Base-by-base conservation (phyloP, 352 stramenopile species). In the Pythium insidiosum region DNA sequence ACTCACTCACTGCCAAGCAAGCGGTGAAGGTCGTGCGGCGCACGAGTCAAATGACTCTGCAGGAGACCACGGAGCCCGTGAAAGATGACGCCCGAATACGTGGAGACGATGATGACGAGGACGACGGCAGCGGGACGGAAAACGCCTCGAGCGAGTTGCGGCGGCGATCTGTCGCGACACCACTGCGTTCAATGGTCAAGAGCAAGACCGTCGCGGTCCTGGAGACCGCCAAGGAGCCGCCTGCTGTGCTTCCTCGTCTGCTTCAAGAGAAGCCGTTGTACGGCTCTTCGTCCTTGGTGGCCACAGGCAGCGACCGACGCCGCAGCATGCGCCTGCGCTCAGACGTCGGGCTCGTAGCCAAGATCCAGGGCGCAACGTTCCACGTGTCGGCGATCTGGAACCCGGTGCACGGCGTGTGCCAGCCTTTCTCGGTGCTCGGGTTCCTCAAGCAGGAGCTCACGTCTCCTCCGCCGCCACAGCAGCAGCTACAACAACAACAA, bases 401-500 rank as follows among this genome's bases (percentile, higher is more conserved):
- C 16, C 78, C 78, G 1, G 57, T 88, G 1, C 78, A 91, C 41
- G 75, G 78, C 11, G 70, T 87, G 9, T 85, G 70, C 7, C 73
- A 87, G 38, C 78, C 78, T 11, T 91, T 88, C 38, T 51, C 71
- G 11, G 47, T 91, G 20, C 43, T 91, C 15, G 78, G 78, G 2
- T 87, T 84, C 29, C 58, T 75, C n/a, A n/a, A n/a, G n/a, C n/a
- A n/a, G n/a, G n/a, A n/a, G n/a, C n/a, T n/a, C n/a, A n/a, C n/a
- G n/a, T n/a, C n/a, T n/a, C n/a, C n/a, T n/a, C n/a, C n/a, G n/a
- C n/a, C n/a, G n/a, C n/a, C n/a, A n/a, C n/a, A n/a, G n/a, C n/a
- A n/a, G n/a, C n/a, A n/a, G n/a, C n/a, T n/a, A n/a, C n/a, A n/a
- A n/a, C n/a, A n/a, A n/a, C n/a, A n/a, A n/a, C n/a, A n/a, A n/a